Percentiles rank a stretch among this genome's conserved stretches.
phyloP scores from a whole-genome alignment of 108 stramenopile species.

The Cyclotella cryptica region DNA sequence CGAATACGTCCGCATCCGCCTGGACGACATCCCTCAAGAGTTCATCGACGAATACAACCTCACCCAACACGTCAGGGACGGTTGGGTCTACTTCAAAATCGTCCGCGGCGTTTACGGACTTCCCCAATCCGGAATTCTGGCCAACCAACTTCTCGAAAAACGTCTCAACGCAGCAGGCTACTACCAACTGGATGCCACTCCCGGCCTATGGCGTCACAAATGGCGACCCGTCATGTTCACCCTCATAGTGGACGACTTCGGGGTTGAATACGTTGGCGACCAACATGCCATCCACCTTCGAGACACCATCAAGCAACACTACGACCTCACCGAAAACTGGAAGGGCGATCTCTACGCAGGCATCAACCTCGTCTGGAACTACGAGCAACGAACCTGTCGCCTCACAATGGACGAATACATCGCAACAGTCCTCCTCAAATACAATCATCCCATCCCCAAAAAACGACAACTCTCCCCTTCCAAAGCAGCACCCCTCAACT shows the following conservation, averaged over 20 bases:
- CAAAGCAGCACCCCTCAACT: background rate
- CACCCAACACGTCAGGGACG: background rate
- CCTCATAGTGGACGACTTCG: constrained; percentile 59
- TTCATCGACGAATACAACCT: constrained; percentile 47
- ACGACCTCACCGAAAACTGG: constrained; percentile 38
- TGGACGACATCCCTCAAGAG: constrained; percentile 23
- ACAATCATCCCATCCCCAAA: constrained; percentile 45
- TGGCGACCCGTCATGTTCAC: constrained; percentile 2
- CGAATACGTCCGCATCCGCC: constrained; percentile 49
- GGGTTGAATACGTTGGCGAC: constrained; percentile 45
- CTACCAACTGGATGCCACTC: constrained; percentile 19
- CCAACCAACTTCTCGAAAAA: constrained; percentile 19
- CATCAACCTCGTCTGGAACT: constrained; percentile 51
- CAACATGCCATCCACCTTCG: constrained; percentile 46
- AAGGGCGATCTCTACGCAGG: constrained; percentile 35
- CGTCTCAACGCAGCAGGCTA: constrained; percentile 26
- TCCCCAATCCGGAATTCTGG: constrained; percentile 44
- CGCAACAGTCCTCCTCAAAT: constrained; percentile 31
- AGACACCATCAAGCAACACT: constrained; percentile 23
- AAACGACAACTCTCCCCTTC: background rate
- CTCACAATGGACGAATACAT: constrained; percentile 59
- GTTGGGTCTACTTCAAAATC: constrained; percentile 24
- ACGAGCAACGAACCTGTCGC: constrained; percentile 30
- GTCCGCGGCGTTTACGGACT: constrained; percentile 58
- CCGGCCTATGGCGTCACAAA: constrained; percentile 50